A percentile compares a stretch with the other conserved stretches of the same genome.
These are phyloP conservation scores for Leishmania mexicana DNA, from an alignment of 208 protist genomes.

Conservation along the genomic window DNA sequence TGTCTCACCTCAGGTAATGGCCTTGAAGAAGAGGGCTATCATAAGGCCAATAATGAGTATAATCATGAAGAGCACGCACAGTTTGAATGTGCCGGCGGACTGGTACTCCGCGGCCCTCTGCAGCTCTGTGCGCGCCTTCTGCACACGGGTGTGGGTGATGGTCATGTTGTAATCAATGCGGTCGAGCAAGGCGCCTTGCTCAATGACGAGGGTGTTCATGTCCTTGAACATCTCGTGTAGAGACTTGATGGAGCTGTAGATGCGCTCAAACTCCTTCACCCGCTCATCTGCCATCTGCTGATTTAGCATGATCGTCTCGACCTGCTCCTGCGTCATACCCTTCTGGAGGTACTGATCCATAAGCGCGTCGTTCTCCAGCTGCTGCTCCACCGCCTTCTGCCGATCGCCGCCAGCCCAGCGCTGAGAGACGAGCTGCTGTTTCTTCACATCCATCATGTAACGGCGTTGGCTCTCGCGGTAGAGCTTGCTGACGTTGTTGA, in stretches of 20 bases:
- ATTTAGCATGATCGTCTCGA: conserved; percentile 92
- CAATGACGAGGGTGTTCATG: conserved; percentile 92
- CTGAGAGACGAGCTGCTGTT: conserved; percentile 86
- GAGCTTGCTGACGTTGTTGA: conserved; percentile 85
- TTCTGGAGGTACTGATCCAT: conserved; percentile 93
- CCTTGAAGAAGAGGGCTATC: conserved; percentile 90
- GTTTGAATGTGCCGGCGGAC: conserved; percentile 89
- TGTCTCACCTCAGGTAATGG: conserved; percentile 34
- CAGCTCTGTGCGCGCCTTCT: conserved; percentile 82
- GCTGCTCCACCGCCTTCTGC: conserved; percentile 84
- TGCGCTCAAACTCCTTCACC: conserved; percentile 92
- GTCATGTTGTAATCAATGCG: conserved; percentile 97
- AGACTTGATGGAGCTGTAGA: conserved; percentile 93
- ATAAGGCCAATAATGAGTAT: conserved; percentile 88
- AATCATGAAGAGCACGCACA: conserved; percentile 91
- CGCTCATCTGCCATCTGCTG: conserved; percentile 92
- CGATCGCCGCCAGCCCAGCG: conserved; percentile 83
- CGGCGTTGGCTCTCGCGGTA: conserved; percentile 91
- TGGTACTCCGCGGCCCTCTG: conserved; percentile 91
- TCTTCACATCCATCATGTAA: conserved; percentile 93
- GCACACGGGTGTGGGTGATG: conserved; percentile 83
- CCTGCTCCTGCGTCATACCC: conserved; percentile 93
- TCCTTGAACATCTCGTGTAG: conserved; percentile 96
- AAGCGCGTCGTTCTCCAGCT: conserved; percentile 82
- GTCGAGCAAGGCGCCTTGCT: conserved; percentile 94